Percentiles rank a stretch among this genome's conserved stretches.
phyloP scores from a whole-genome alignment of 179 eudicot genomes.

The Heliamphora pulchella region DNA sequence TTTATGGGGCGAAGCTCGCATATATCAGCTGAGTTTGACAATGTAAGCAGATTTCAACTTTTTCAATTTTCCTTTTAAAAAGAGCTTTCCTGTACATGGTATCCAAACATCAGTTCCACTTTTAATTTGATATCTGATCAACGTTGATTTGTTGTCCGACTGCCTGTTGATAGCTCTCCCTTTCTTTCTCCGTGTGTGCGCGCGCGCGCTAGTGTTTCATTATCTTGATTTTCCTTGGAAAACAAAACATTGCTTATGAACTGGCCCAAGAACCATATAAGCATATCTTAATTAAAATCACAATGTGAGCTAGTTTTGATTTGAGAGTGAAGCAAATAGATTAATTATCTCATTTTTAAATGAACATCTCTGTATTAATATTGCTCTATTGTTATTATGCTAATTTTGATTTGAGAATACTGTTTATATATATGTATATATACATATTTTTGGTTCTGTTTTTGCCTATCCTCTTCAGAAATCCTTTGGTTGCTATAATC shows the following conservation, averaged over 20 bases:
- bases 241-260: not conserved
- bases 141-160: not conserved
- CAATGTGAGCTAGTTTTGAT: not conserved
- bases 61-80: not conserved
- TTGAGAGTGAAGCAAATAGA: not conserved
- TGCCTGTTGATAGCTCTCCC: not conserved
- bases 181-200: not conserved
- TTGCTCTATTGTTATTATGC: not conserved
- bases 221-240: not conserved
- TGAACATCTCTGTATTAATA: not conserved
- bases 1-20: constrained; percentile 92
- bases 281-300: not conserved
- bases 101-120: not conserved
- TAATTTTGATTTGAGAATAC: not conserved
- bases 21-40: constrained; percentile 73
- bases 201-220: not conserved
- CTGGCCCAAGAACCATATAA: not conserved
- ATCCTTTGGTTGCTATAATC: not conserved
- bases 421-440: no score
- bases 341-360: not conserved
- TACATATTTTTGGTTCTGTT: not conserved
- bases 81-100: not conserved
- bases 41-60: constrained; percentile 48
- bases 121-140: constrained; percentile 4
- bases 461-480: not conserved